Conservation (phyloP, 2,329 filamentous ascomycete genomes). For the Rosellinia necatrix region DNA sequence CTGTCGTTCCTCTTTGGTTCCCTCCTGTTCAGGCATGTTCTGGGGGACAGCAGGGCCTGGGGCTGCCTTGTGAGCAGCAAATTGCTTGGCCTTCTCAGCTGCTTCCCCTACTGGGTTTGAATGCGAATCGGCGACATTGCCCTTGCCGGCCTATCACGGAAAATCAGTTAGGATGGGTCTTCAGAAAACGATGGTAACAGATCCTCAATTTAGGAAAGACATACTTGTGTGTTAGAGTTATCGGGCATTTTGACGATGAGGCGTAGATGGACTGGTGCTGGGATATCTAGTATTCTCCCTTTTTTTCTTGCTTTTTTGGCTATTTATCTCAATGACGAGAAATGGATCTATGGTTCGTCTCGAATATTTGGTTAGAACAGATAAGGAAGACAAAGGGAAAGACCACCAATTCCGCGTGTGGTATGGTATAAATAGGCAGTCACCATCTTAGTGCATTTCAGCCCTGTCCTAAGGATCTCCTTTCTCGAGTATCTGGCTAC, state of each 20-base stretch:
- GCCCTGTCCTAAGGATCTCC: too few species aligned
- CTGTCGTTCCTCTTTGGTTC: constrained; percentile 70
- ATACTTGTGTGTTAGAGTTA: constrained; percentile 33
- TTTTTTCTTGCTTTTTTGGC: constrained; percentile 7
- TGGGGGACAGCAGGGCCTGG: constrained; percentile 63
- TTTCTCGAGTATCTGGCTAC: too few species aligned
- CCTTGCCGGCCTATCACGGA: constrained; percentile 36
- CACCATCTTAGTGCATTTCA: too few species aligned
- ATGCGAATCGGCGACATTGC: constrained; percentile 46
- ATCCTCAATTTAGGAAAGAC: constrained; percentile 15
- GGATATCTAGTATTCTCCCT: too few species aligned
- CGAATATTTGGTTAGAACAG: too few species aligned
- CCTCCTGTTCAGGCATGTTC: constrained; percentile 61
- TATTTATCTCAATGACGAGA: background rate
- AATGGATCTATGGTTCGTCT: background rate
- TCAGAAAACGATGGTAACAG: too few species aligned
- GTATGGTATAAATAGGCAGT: too few species aligned
- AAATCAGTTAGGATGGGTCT: constrained; percentile 5
- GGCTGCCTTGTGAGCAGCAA: constrained; percentile 57
- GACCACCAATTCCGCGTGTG: background rate
- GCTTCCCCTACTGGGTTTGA: constrained; percentile 43
- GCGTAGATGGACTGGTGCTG: background rate
- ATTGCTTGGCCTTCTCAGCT: constrained; percentile 42
- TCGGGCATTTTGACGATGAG: constrained; percentile 36
- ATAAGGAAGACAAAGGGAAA: background rate